Evolutionary conservation across 306 rosid genomes (phyloP), one percentile per base, ranked within the genome.

Genomic region (Trichosanthes cucumerina): DNA sequence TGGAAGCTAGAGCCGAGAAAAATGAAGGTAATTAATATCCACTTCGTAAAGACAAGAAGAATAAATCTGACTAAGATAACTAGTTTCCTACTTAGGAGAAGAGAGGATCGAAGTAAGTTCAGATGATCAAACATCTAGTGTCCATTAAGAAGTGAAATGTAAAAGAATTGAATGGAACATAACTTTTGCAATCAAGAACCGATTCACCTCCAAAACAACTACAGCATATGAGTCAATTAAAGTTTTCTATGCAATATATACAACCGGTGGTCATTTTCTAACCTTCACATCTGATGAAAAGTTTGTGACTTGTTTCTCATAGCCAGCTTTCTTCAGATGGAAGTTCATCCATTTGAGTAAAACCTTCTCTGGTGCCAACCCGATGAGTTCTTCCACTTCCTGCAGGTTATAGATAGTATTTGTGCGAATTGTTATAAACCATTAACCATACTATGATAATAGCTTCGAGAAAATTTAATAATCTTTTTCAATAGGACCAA

Each of bases 301-400:
- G 89, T 96, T 96, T 80, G 99, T 91, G 79, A 96, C 99, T 81
- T 85, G 93, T 80, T 93, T 96, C 86, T 89, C 92, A 70, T 92
- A 96, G 80, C 99, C 99, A 79, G 91, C 92, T 84, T 92, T 96
- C 84, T 92, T 92, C 78, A 96, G 83, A 86, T 96, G 99, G 79
- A 91, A 96, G 85, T 96, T 96, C 99, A 96, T 96, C 99, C 99
- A 96, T 90, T 96, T 96, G 77, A 96, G 81, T 78, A 96, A 83
- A 82, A 96, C 90, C 88, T 96, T 96, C 49, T 96, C 99, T 19
- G 99, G 99, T 39, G 99, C 79, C 83, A 96, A 92, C 77, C 92
- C 89, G 79, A 96, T 71, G 79, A 96, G 99, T 87, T 96, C 99
- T 86, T 96, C 99, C 87, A 91, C 99, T 18, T 96, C 99, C 99